These are phyloP conservation scores for Blastobotrys americana DNA, from an alignment of 805 yeast species.

Conservation along the genomic window DNA sequence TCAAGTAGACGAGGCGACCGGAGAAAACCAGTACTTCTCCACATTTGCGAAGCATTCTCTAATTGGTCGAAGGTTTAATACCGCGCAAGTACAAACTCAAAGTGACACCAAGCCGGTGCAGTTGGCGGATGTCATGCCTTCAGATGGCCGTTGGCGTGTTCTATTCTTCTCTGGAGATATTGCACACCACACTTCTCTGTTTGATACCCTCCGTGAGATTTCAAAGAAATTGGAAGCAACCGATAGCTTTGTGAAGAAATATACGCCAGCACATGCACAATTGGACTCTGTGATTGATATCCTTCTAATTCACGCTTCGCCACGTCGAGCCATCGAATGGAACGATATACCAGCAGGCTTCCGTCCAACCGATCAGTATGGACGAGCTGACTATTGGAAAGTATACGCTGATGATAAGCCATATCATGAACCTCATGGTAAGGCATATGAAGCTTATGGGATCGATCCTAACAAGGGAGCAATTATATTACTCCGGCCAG, in stretches of 20 bases:
- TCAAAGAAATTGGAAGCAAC: background rate
- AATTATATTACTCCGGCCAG: conserved; percentile 29
- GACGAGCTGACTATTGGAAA: conserved; percentile 29
- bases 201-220: background rate
- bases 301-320: conserved; percentile 24
- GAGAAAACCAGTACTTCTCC: background rate
- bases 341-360: conserved; percentile 27
- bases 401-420: conserved; percentile 25
- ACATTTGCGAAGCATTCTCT: conserved; percentile 23
- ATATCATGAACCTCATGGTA: conserved; percentile 27
- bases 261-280: conserved; percentile 27
- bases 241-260: conserved; percentile 13
- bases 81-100: conserved; percentile 24
- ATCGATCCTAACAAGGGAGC: conserved; percentile 25
- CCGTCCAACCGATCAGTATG: conserved; percentile 23
- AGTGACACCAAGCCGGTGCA: conserved; percentile 26
- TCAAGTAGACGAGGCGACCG: background rate
- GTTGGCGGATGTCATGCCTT: conserved; percentile 23
- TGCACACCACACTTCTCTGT: conserved; percentile 10
- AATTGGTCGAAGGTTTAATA: conserved; percentile 26
- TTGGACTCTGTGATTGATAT: conserved; percentile 27
- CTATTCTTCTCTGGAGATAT: conserved; percentile 27
- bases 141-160: conserved; percentile 32
- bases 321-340: conserved; percentile 21
- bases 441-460: conserved; percentile 28